Evolutionary conservation across 2,329 filamentous ascomycete genomes (phyloP).

Genomic region (Aspergillus sp.): DNA sequence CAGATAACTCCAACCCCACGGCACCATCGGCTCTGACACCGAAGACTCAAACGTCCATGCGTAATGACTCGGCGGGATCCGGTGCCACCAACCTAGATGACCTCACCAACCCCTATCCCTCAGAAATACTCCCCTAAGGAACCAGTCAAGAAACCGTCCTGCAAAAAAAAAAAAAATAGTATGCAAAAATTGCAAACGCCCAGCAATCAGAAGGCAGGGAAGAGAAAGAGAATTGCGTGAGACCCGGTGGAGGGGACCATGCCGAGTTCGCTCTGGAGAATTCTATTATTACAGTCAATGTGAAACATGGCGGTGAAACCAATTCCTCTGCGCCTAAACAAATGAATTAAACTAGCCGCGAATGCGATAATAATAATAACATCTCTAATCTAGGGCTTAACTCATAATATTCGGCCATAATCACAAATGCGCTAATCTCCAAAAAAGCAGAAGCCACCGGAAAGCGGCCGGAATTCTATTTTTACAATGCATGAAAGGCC

Average conservation of each 20-base stretch:
- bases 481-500: slow-evolving; percentile 33
- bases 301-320: slow-evolving; percentile 5
- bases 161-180: neutral
- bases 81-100: too few relatives aligned
- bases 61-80: too few relatives aligned
- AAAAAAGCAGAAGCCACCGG: slow-evolving; percentile 23
- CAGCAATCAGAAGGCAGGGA: neutral
- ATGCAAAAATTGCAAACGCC: neutral
- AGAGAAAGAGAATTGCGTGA: neutral
- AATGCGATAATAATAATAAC: neutral
- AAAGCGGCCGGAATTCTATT: slow-evolving; percentile 32
- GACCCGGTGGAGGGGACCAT: neutral
- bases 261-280: neutral
- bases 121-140: too few relatives aligned
- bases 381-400: slow-evolving; percentile 16
- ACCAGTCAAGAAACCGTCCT: neutral
- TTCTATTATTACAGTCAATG: neutral
- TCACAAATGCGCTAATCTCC: slow-evolving; percentile 35
- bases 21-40: too few relatives aligned
- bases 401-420: slow-evolving; percentile 35
- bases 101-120: too few relatives aligned
- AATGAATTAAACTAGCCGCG: neutral
- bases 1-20: too few relatives aligned
- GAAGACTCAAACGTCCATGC: too few relatives aligned
- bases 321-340: neutral